phyloP scores from a whole-genome alignment of 2,329 filamentous ascomycete species.

The Colletotrichum graminicola region DNA sequence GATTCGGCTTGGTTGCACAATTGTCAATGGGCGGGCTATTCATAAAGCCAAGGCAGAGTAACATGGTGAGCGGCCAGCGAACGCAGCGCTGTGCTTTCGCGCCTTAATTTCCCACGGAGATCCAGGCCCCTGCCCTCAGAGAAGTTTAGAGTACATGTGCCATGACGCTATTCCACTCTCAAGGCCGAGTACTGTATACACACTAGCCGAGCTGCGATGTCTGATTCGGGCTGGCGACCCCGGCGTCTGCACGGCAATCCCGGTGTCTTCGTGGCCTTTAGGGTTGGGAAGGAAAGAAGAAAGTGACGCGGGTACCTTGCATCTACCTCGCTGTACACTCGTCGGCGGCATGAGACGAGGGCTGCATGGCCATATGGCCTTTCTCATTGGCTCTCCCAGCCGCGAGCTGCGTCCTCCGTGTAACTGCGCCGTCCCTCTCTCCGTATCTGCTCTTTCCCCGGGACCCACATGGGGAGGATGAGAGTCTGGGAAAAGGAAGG shows the following conservation, averaged over 20 bases:
- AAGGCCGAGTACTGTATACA: not conserved
- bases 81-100: slow-evolving; percentile 40
- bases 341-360: slow-evolving; percentile 22
- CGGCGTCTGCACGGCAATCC: slow-evolving; percentile 7
- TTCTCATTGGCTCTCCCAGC: slow-evolving; percentile 10
- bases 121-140: slow-evolving; percentile 18
- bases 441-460: not conserved
- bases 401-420: slow-evolving; percentile 14
- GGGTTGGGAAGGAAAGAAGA: not conserved
- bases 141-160: not conserved
- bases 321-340: slow-evolving; percentile 23
- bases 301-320: slow-evolving; percentile 32
- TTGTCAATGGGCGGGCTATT: slow-evolving; percentile 5
- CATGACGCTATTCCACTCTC: fast-evolving
- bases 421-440: slow-evolving; percentile 15
- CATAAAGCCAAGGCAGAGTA: slow-evolving; percentile 21
- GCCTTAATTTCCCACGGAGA: slow-evolving; percentile 41
- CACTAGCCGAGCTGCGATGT: not conserved
- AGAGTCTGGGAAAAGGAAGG: slow-evolving; percentile 23
- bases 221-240: slow-evolving; percentile 9
- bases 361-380: not conserved
- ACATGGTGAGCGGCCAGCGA: slow-evolving; percentile 25
- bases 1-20: slow-evolving; percentile 35
- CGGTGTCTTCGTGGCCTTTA: slow-evolving; percentile 3
- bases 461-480: slow-evolving; percentile 2